Evolutionary conservation across 108 stramenopile genomes (phyloP).

Genomic region (Cyclotella choctawhatcheeana): DNA sequence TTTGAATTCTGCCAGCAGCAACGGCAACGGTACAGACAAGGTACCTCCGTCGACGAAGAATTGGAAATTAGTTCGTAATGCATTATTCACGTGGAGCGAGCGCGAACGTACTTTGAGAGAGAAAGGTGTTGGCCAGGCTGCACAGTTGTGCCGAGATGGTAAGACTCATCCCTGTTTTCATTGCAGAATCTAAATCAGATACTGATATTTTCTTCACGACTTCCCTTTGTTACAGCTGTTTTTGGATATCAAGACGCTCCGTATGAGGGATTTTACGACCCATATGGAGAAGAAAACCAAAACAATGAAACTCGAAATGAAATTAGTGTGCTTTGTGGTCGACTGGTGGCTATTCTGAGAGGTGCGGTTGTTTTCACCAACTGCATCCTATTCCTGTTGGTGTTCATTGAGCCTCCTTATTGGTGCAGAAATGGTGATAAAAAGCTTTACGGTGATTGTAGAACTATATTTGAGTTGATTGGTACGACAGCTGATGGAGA

Average conservation of each 20-base stretch:
- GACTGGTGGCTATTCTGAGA: conserved; percentile 35
- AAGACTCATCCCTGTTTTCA: neutral
- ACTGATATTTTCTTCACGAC: neutral
- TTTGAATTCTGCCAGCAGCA: neutral
- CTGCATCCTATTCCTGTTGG: conserved; percentile 61
- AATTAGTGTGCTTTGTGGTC: conserved; percentile 51
- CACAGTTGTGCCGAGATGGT: conserved; percentile 56
- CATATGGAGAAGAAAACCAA: conserved; percentile 48
- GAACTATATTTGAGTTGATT: conserved; percentile 18
- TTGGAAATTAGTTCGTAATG: neutral
- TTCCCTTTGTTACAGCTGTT: conserved; percentile 53
- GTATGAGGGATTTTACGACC: conserved; percentile 62
- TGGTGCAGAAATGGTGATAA: conserved; percentile 67
- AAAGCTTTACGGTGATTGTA: conserved; percentile 42
- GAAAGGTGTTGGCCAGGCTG: conserved; percentile 59
- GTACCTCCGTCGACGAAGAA: too few species aligned
- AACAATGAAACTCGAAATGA: conserved; percentile 2
- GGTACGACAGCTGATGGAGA: conserved; percentile 45
- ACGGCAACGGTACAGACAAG: too few species aligned
- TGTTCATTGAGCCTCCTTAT: conserved; percentile 74
- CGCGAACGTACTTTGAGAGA: conserved; percentile 15
- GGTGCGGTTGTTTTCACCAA: conserved; percentile 22
- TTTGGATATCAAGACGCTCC: conserved; percentile 54
- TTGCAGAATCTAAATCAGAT: too few species aligned
- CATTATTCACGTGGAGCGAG: neutral